Percentiles rank a stretch among this genome's conserved stretches.
Conservation (phyloP, 345 rosid species). For the Aquilaria malaccensis region DNA sequence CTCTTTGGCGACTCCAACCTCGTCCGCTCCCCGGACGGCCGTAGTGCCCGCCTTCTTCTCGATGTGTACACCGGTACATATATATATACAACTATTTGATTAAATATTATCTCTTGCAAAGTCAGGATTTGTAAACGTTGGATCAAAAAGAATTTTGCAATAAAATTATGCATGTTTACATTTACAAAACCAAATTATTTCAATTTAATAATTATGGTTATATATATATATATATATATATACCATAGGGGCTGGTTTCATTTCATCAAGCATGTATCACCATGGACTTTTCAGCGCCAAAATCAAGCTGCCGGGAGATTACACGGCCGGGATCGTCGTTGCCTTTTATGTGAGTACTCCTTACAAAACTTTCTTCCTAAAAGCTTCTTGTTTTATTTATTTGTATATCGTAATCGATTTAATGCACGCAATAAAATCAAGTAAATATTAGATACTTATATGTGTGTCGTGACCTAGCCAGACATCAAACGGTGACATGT, state of each 20-base stretch:
- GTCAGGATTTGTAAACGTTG: background rate
- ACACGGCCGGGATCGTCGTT: slow-evolving; percentile 85
- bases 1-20: slow-evolving; percentile 84
- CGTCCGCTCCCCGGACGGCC: slow-evolving; percentile 67
- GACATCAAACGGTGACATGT: slow-evolving; percentile 86
- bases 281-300: slow-evolving; percentile 88
- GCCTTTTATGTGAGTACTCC: slow-evolving; percentile 68
- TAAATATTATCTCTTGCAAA: background rate
- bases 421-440: background rate
- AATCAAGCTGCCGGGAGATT: slow-evolving; percentile 75
- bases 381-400: too few species aligned
- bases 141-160: slow-evolving; percentile 6
- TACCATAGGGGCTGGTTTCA: slow-evolving; percentile 62
- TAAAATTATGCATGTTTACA: too few species aligned
- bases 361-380: too few species aligned
- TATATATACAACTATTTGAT: background rate
- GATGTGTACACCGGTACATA: slow-evolving; percentile 60
- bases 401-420: too few species aligned
- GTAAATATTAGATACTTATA: background rate
- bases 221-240: slow-evolving; percentile 6
- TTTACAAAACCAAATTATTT: too few species aligned
- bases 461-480: slow-evolving; percentile 8
- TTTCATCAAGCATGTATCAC: slow-evolving; percentile 71
- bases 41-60: slow-evolving; percentile 81
- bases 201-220: too few species aligned